Base-by-base conservation (phyloP, 768 basidiomycete species). In the Calocera viscosa region DNA sequence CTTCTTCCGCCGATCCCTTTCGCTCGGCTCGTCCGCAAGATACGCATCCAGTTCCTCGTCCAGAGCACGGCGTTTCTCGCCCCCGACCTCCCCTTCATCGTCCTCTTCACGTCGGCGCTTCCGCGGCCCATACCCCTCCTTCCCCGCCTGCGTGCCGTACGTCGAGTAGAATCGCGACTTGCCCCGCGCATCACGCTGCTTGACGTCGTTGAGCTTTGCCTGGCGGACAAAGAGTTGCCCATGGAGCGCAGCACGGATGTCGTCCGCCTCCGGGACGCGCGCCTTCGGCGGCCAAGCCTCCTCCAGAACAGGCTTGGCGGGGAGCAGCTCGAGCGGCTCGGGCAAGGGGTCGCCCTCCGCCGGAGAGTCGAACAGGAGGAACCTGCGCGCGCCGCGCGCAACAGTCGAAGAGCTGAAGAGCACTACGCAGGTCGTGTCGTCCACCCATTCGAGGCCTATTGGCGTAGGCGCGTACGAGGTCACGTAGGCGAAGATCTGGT, bases 391-490 rank as follows among this genome's bases (percentile, higher is more conserved):
- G n/a, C 39, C 64, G 24, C 65, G 71, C 80, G 89, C 89, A 14
- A 79, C 75, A 39, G 76, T 68, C 64, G 80, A 83, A 40, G 83
- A 80, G 33, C 81, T 76, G 73, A 90, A 93, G 47, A 93, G 87
- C 64, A 92, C 78, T 2, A 93, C 82, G 71, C 89, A 91, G 28
- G 88, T 90, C 26, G 79, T 86, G 76, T 93, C 91, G 74, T 91
- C 85, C 22, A 93, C 82, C 91, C 91, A 93, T 77, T 93, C 91
- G 8, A 93, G 77, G 8, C 82, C 90, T 33, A 90, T 81, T 0
- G 90, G 90, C 22, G 82, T 79, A 0, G 85, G 80, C 60, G 88
- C 86, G 72, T 89, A 90, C 70, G 91, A 87, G 1, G 85, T 87
- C 34, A 86, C 86, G 71, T 92, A 93, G 0, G 87, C 90, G 72